A percentile compares a stretch with the other conserved stretches of the same genome.
These are phyloP conservation scores for Bolboschoenoplectus hybrid DNA, from an alignment of 202 grass and related monocot species.

Conservation along the genomic window DNA sequence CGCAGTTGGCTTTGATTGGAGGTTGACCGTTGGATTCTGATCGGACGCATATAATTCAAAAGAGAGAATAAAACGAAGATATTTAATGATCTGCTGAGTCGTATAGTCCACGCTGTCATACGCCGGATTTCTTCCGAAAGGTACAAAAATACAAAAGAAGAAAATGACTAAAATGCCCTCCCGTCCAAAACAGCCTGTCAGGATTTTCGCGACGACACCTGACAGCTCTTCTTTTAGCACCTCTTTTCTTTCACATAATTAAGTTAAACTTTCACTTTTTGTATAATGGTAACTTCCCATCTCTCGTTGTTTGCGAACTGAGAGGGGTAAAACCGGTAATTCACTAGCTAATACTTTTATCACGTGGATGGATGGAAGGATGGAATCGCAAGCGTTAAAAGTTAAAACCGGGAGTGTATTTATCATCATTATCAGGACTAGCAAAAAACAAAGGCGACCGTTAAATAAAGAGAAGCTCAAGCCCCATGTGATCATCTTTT, in stretches of 20 bases:
- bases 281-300: not conserved
- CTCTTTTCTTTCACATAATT: not conserved
- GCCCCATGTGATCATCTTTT: not conserved
- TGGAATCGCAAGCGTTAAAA: not conserved
- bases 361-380: not conserved
- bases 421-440: not conserved
- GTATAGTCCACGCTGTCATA: slow-evolving; percentile 27
- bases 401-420: not conserved
- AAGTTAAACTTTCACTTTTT: not conserved
- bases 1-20: not conserved
- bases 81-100: slow-evolving; percentile 2
- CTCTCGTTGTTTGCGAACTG: not conserved
- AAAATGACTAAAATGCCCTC: slow-evolving; percentile 27
- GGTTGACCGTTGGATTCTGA: slow-evolving; percentile 4
- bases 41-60: not conserved
- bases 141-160: not conserved
- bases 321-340: slow-evolving; percentile 23
- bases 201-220: not conserved
- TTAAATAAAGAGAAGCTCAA: slow-evolving; percentile 28
- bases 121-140: not conserved
- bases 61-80: not conserved
- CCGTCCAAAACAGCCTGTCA: not conserved
- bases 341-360: not conserved
- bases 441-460: slow-evolving; percentile 3
- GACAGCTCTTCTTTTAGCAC: not conserved